Evolutionary conservation across 129 eudicot genomes (phyloP).

Genomic region (Smallanthus sonchifolius): DNA sequence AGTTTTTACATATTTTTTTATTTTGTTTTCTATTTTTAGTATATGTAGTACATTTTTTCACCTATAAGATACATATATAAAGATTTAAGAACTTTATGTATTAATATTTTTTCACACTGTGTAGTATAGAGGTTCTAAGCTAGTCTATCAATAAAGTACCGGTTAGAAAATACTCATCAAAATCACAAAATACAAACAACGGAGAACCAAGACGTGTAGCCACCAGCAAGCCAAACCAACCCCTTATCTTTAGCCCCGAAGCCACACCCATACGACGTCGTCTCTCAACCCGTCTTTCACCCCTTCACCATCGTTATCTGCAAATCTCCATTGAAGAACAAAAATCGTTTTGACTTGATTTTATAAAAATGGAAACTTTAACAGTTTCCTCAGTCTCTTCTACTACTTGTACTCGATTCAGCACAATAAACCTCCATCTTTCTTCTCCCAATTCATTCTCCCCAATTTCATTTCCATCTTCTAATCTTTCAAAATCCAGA

Average conservation of each 20-base stretch:
- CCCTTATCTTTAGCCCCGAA: conserved; percentile 25
- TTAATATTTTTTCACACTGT: too few species aligned
- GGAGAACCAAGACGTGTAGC: background rate
- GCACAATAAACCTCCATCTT: conserved; percentile 8
- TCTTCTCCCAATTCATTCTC: conserved; percentile 19
- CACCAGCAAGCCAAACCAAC: background rate
- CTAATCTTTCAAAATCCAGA: conserved; percentile 15
- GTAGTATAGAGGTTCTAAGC: too few species aligned
- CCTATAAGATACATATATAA: too few species aligned
- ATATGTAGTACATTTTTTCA: too few species aligned
- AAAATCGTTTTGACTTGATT: background rate
- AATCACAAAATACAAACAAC: background rate
- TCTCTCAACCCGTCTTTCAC: conserved; percentile 7
- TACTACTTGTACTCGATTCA: conserved; percentile 11
- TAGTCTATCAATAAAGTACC: too few species aligned
- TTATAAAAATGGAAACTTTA: conserved; percentile 10
- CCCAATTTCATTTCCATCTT: conserved; percentile 28
- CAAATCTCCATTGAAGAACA: conserved; percentile 8
- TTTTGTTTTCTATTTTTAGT: too few species aligned
- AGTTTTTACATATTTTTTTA: too few species aligned
- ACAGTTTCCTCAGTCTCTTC: conserved; percentile 38
- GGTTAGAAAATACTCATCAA: too few species aligned
- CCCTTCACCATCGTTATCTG: conserved; percentile 23
- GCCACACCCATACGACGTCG: conserved; percentile 19
- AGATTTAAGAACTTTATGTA: too few species aligned